Evolutionary conservation across 1,284 basidiomycete species (phyloP), one percentile per base, ranked within the genome.

Genomic region (Ustilago bromivora): DNA sequence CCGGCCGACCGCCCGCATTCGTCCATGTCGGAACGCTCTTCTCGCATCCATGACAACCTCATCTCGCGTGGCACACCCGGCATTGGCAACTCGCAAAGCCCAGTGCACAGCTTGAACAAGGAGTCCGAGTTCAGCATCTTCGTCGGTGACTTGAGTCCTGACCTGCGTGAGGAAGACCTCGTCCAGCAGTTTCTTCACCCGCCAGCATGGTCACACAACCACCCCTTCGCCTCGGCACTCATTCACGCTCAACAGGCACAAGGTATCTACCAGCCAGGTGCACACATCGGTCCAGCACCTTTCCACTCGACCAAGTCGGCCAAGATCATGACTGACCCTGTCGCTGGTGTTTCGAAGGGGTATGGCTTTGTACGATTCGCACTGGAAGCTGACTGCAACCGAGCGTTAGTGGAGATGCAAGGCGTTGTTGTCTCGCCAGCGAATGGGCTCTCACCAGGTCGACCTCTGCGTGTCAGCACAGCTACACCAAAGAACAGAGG

Each of bases 371-470:
- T 85, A 1, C 81, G 82, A 11, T 84, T 86, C 46, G 53, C 65
- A 3, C 60, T 70, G 13, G 76, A 80, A 55, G 63, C 69, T 13
- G 84, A 86, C 38, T 73, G 80, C 73, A 75, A 78, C 28, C 76
- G 84, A 38, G 84, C 84, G 7, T 66, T 86, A 32, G 75, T 84
- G 11, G 84, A 86, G 55, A 84, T 86, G 84, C 84, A 85, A 43
- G 71, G 72, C 12, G 63, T 78, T 1, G 66, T 81, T 0, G 66
- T 81, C 46, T 62, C 72, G 11, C 80, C 82, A 19, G 53, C 70
- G 46, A 75, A 68, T 31, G 81, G 79, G 23, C 70, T 73, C 23
- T 75, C 68, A n/a, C 71, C 70, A 6, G 81, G 81, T 15, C 71
- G 81, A 34, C 82, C 82, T 4, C 57, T 83, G 19, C 78, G 82